phyloP scores from a whole-genome alignment of 2,329 filamentous ascomycete genomes.

The Corynespora cassiicola region DNA sequence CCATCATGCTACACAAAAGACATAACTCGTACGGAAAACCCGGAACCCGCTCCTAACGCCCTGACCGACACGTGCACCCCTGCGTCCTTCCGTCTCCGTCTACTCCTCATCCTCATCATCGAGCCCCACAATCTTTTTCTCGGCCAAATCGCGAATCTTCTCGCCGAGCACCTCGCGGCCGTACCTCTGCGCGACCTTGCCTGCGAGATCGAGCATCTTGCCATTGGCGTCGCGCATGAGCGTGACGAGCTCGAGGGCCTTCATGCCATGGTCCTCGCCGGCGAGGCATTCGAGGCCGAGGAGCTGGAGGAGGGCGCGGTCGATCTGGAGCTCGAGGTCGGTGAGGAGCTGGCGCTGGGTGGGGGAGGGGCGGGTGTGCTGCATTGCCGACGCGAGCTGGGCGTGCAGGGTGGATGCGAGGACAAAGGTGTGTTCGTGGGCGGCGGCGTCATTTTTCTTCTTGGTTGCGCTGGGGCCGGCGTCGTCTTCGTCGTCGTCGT shows the following conservation, averaged over 20 bases:
- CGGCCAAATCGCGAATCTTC: slow-evolving; percentile 88
- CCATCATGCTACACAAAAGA: too few species aligned
- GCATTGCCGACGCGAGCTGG: slow-evolving; percentile 77
- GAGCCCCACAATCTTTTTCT: slow-evolving; percentile 68
- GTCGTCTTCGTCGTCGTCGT: slow-evolving; percentile 44
- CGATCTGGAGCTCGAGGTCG: slow-evolving; percentile 80
- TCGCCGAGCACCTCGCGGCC: slow-evolving; percentile 79
- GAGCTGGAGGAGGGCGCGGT: slow-evolving; percentile 89
- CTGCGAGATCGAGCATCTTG: slow-evolving; percentile 89
- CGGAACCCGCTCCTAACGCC: slow-evolving; percentile 16
- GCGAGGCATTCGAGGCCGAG: slow-evolving; percentile 89
- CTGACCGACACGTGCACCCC: too few species aligned
- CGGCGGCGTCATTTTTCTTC: slow-evolving; percentile 58
- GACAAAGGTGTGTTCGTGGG: slow-evolving; percentile 82
- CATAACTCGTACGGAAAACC: neutral
- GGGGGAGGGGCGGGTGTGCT: slow-evolving; percentile 69
- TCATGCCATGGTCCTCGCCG: slow-evolving; percentile 92
- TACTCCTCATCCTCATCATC: slow-evolving; percentile 61
- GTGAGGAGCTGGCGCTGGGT: slow-evolving; percentile 72
- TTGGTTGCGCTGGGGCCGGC: too few species aligned
- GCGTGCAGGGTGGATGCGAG: slow-evolving; percentile 74
- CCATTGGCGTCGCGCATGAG: slow-evolving; percentile 85
- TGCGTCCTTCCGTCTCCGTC: too few species aligned
- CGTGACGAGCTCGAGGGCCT: slow-evolving; percentile 86
- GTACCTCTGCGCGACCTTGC: slow-evolving; percentile 87